Base-by-base conservation (phyloP, 2,329 filamentous ascomycete species). In the Tricladium varicosporioides region DNA sequence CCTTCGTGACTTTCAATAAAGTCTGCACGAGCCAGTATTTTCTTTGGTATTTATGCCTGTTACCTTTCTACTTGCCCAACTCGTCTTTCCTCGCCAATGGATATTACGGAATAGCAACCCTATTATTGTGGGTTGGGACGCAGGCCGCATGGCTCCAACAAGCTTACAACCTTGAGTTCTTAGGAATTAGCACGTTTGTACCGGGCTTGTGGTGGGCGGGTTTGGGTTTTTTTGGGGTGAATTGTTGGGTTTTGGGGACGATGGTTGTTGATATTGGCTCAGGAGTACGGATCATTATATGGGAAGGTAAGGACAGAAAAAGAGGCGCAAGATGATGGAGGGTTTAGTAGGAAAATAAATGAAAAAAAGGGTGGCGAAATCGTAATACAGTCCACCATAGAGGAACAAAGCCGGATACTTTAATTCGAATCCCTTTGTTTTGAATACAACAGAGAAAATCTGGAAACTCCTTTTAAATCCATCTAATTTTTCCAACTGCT, bases 1-100 rank as follows among this genome's bases (percentile, higher is more conserved):
- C 93, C 0, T 99, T 99, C 73, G 94, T 97, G 3, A 87, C 92
- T 0, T 97, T 97, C 67, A 99, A 99, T 76, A 99, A 99, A 77
- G 94, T 99, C 60, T 97, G 93, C 80, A 99, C 94, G 2, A 27
- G 19, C 32, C 51, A 96, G 91, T 99, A 99, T 72, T 99, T 99
- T 73, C 82, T 99, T 50, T 99, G 94, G 94, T 97, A 99, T 74
- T 86, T 97, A 74, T 84, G 97, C 63, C 90, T 99, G 65, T 78
- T 97, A 2, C 94, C 94, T 0, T 86, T 97, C 50, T 96, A 97
- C 71, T 85, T 99, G 0, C 92, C 93, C 0, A 76, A 76, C 40
- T 97, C 92, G 0, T 87, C 88, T 0, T 80, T 97, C 13, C 74
- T 95, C 0, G 74, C 71, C 4, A 78, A 75, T 2, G 83, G 83